Base-by-base conservation (phyloP, 2,329 filamentous ascomycete genomes). In the Myrmaecium sp. region DNA sequence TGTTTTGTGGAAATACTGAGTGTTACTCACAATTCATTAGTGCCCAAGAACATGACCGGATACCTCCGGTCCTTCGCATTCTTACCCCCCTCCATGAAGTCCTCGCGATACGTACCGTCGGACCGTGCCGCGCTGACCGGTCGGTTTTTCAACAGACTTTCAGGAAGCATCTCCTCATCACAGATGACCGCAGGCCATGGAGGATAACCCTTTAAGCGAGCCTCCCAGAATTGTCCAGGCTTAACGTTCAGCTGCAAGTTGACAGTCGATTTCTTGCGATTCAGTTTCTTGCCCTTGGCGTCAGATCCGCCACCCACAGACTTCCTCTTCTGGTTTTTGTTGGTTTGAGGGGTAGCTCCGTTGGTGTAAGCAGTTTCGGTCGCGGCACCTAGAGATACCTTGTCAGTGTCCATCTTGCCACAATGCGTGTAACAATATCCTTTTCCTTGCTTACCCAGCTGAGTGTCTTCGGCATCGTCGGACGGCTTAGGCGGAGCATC, bases 181-280 rank as follows among this genome's bases (percentile, higher is more conserved):
- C 81, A 89, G 41, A 98, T 72, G 46, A 98, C 79, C 29, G 82
- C 76, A 10, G 89, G 89, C 89, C 89, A 98, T 20, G 81, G 75
- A 17, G 89, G 81, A 53, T 81, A 92, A 33, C 86, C 89, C 63
- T 91, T 93, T 53, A 98, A 73, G 52, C 84, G 80, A 36, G 91
- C 82, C 46, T 92, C 74, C 56, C 78, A 95, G 55, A 84, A 78
- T 43, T 95, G 77, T 39, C 91, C 89, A 4, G 89, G 80, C 58
- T 92, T 66, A 36, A 81, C 84, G 47, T 93, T 70, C 28, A 81
- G 64, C 40, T 60, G 56, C 22, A 64, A 49, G 28, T 74, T 74
- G 34, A 66, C 64, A 55, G 74, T 74, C 25, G 79, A 84, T 47
- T 73, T 78, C 63, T 89, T 93, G 60, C 76, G 81, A 60, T 72